Evolutionary conservation across 2,329 filamentous ascomycete species (phyloP).

Genomic region (Fusarium nanum): DNA sequence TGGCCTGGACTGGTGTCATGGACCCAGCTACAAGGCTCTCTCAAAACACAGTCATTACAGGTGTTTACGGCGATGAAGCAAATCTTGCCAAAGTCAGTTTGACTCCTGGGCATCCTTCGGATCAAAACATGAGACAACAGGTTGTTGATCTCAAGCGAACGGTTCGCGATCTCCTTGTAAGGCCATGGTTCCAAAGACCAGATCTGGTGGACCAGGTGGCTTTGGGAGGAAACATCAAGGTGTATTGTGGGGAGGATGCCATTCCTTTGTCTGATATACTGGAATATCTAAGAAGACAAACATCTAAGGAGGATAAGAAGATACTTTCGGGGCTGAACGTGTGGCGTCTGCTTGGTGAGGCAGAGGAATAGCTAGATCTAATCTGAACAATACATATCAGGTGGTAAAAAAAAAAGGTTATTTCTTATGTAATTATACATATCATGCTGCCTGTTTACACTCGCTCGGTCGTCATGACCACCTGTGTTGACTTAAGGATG

Average conservation of each 20-base stretch:
- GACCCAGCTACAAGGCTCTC: not conserved
- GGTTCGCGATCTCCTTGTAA: not conserved
- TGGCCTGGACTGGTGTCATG: not conserved
- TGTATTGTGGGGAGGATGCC: not conserved
- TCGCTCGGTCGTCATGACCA: slow-evolving; percentile 12
- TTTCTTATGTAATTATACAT: too few relatives aligned
- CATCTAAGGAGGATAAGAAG: not conserved
- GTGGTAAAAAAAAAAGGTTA: too few relatives aligned
- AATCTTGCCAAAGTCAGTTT: not conserved
- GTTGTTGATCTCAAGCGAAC: not conserved
- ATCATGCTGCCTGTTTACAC: not conserved
- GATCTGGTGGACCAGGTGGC: not conserved
- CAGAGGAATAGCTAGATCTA: not conserved
- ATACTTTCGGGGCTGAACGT: not conserved
- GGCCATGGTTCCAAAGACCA: not conserved
- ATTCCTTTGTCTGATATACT: not conserved
- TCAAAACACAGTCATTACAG: not conserved
- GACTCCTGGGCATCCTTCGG: not conserved
- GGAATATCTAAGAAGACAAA: not conserved
- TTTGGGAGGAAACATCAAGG: not conserved
- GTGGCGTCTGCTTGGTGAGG: not conserved
- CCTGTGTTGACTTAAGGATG: slow-evolving; percentile 40
- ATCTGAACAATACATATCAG: too few relatives aligned
- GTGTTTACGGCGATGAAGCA: not conserved
- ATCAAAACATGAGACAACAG: accelerated